Evolutionary conservation across 2,329 filamentous ascomycete species (phyloP).

Genomic region (Pezizomycotina sp.): DNA sequence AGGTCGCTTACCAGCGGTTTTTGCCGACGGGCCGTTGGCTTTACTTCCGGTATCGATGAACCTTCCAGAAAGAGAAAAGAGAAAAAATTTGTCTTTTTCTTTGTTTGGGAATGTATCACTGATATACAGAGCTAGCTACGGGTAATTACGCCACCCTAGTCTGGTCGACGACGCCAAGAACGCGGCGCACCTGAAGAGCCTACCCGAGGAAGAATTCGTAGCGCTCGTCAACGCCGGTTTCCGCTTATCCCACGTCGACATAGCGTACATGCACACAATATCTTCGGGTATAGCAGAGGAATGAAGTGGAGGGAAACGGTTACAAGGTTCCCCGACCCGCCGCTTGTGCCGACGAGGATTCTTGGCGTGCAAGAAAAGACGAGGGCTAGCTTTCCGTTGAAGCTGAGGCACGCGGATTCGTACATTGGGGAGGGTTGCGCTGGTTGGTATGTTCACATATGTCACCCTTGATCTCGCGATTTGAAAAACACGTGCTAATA

Average conservation of each 20-base stretch:
- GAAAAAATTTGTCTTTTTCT: too few species aligned
- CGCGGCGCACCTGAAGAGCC: slow-evolving; percentile 60
- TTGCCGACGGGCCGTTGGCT: slow-evolving; percentile 76
- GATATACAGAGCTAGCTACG: slow-evolving; percentile 34
- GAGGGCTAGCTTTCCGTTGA: slow-evolving; percentile 78
- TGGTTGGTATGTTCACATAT: slow-evolving; percentile 48
- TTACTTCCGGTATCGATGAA: slow-evolving; percentile 48
- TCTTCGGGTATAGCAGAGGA: slow-evolving; percentile 49
- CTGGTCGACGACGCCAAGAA: slow-evolving; percentile 82
- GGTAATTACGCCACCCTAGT: slow-evolving; percentile 71
- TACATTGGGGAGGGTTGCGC: slow-evolving; percentile 76
- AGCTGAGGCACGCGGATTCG: slow-evolving; percentile 80
- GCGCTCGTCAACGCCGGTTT: slow-evolving; percentile 91
- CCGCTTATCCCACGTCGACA: slow-evolving; percentile 59
- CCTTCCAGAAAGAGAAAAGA: too few species aligned
- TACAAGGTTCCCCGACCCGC: slow-evolving; percentile 37
- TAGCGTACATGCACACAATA: slow-evolving; percentile 63
- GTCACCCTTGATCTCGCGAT: neutral
- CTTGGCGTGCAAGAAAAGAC: slow-evolving; percentile 59
- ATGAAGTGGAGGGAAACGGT: slow-evolving; percentile 53
- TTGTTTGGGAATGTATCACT: too few species aligned
- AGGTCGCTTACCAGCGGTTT: slow-evolving; percentile 88
- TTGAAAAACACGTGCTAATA: neutral
- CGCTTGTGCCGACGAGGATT: slow-evolving; percentile 48
- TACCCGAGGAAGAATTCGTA: slow-evolving; percentile 56